Percentiles rank a stretch among this genome's conserved stretches.
phyloP scores from a whole-genome alignment of 805 yeast genomes.

The Metschnikowia kofuensis region DNA sequence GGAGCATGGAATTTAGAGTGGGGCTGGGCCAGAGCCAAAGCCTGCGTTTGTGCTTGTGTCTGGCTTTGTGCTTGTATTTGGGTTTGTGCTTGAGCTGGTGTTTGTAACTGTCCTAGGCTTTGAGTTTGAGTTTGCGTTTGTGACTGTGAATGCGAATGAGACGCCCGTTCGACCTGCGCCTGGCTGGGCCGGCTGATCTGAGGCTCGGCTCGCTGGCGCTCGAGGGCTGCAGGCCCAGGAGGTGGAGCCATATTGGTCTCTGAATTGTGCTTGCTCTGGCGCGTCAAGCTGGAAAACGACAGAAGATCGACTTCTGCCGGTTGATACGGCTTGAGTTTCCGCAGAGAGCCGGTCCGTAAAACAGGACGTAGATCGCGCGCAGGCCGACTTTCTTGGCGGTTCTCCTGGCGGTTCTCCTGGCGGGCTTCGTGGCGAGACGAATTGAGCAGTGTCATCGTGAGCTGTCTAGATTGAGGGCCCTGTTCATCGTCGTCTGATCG shows the following conservation, averaged over 20 bases:
- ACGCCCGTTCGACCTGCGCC: constrained; percentile 5
- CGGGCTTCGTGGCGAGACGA: constrained; percentile 3
- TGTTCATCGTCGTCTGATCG: constrained; percentile 25
- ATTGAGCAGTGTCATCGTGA: constrained; percentile 13
- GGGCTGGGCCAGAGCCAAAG: not conserved
- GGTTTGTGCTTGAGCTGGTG: not conserved
- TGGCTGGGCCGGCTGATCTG: constrained; percentile 7
- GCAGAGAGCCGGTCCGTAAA: constrained; percentile 2
- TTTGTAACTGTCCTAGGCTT: not conserved
- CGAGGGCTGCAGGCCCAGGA: not conserved
- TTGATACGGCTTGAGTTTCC: constrained; percentile 34
- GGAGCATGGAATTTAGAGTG: not conserved
- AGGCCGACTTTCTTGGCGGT: not conserved
- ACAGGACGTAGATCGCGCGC: constrained; percentile 3
- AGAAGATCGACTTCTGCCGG: constrained; percentile 47
- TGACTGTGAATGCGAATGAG: constrained; percentile 1
- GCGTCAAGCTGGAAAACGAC: constrained; percentile 42
- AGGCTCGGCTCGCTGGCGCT: not conserved
- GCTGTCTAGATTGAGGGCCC: constrained; percentile 12
- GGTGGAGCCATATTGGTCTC: not conserved
- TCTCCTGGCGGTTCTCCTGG: not conserved
- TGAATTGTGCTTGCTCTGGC: constrained; percentile 30
- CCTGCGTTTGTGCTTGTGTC: too few relatives aligned
- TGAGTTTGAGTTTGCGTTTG: not conserved
- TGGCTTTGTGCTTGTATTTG: too few relatives aligned